Evolutionary conservation across 257 asterid species (phyloP).

Genomic region (Solanum sitiens): DNA sequence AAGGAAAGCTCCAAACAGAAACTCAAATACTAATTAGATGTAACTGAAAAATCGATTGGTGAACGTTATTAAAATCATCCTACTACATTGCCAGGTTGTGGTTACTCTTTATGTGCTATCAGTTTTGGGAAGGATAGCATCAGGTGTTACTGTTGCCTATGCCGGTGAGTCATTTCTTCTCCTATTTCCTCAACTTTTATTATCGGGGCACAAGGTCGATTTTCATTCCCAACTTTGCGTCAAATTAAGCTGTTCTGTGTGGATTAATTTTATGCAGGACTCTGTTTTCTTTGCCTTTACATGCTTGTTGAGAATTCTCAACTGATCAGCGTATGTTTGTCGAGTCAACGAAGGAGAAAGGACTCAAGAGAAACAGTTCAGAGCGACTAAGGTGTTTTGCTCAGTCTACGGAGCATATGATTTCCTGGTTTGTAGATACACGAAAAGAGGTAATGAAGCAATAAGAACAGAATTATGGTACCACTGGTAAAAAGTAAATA

Average conservation of each 20-base stretch:
- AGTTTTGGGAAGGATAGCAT: conserved; percentile 64
- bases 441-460: not conserved
- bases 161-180: conserved; percentile 33
- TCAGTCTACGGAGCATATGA: not conserved
- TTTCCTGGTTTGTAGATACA: not conserved
- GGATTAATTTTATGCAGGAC: conserved; percentile 32
- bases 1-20: not conserved
- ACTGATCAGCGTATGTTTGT: conserved; percentile 22
- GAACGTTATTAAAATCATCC: not conserved
- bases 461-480: not conserved
- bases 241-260: not conserved
- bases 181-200: not conserved
- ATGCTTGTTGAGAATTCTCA: conserved; percentile 43
- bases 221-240: not conserved
- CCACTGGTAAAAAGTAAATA: not conserved
- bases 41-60: not conserved
- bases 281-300: conserved; percentile 74
- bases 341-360: conserved; percentile 36
- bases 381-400: conserved; percentile 11
- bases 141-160: conserved; percentile 80
- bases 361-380: conserved; percentile 32
- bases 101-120: conserved; percentile 67
- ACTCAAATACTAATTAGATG: not conserved
- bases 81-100: conserved; percentile 40
- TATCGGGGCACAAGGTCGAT: no score